These are phyloP conservation scores for Escallonia rubra DNA, from an alignment of 129 eudicot genomes.

Conservation along the genomic window DNA sequence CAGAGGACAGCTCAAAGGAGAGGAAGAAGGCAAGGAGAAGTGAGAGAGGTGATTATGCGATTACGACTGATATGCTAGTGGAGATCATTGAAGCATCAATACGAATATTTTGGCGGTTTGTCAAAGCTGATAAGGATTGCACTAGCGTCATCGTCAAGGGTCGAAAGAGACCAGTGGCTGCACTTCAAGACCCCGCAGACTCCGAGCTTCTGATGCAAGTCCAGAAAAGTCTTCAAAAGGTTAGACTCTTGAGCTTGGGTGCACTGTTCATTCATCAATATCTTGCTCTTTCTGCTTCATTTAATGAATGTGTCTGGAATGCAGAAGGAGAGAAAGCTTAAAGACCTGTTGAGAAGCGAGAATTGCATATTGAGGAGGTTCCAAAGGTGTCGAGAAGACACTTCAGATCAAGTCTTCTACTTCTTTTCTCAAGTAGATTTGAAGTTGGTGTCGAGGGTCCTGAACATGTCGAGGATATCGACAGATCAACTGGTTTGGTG, in stretches of 20 bases:
- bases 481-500: slow-evolving; percentile 88
- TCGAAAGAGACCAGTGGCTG: slow-evolving; percentile 26
- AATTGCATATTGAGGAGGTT: slow-evolving; percentile 72
- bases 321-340: slow-evolving; percentile 82
- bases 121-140: slow-evolving; percentile 66
- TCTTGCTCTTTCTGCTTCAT: not conserved
- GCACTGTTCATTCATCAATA: not conserved
- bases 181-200: slow-evolving; percentile 61
- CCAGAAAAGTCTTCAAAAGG: slow-evolving; percentile 67
- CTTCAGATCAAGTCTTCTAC: slow-evolving; percentile 56
- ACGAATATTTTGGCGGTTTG: slow-evolving; percentile 74
- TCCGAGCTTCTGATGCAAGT: slow-evolving; percentile 45
- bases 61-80: slow-evolving; percentile 65
- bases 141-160: slow-evolving; percentile 4
- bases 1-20: slow-evolving; percentile 56
- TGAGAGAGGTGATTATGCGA: slow-evolving; percentile 39
- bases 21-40: slow-evolving; percentile 30
- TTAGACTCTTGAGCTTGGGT: slow-evolving; percentile 1
- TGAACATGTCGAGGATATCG: slow-evolving; percentile 73
- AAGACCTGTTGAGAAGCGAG: slow-evolving; percentile 57
- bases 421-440: slow-evolving; percentile 91
- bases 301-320: slow-evolving; percentile 1
- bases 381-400: slow-evolving; percentile 31
- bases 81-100: slow-evolving; percentile 90
- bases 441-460: slow-evolving; percentile 71